Evolutionary conservation across 352 stramenopile genomes (phyloP).

Genomic region (Globisporangium uncinulatum): DNA sequence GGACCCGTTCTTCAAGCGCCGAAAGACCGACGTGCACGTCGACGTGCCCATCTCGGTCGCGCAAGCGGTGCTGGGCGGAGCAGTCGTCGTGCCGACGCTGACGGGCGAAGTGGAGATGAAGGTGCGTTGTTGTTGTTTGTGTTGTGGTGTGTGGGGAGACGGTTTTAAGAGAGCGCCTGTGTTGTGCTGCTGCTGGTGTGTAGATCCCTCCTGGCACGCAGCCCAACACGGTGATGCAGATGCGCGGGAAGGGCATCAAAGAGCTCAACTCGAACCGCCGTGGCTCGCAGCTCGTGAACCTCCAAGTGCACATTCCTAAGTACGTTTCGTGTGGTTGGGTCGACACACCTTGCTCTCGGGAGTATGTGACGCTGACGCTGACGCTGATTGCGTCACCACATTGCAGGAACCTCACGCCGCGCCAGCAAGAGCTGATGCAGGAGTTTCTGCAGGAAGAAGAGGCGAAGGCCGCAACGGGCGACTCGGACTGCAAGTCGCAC

Average conservation of each 20-base stretch:
- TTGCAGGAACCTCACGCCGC: slow-evolving; percentile 79
- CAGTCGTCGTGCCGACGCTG: slow-evolving; percentile 95
- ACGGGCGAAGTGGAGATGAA: slow-evolving; percentile 97
- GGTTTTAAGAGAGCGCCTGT: not conserved
- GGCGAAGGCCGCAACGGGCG: slow-evolving; percentile 53
- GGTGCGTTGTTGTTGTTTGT: slow-evolving; percentile 27
- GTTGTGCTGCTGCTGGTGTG: not conserved
- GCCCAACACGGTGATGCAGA: slow-evolving; percentile 94
- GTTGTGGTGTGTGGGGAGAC: not conserved
- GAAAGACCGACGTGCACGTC: slow-evolving; percentile 93
- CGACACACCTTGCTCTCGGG: not conserved
- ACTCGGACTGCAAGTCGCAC: slow-evolving; percentile 77
- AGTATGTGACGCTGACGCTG: slow-evolving; percentile 4
- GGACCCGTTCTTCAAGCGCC: slow-evolving; percentile 95
- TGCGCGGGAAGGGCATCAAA: slow-evolving; percentile 96
- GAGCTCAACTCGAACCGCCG: slow-evolving; percentile 89
- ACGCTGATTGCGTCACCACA: slow-evolving; percentile 6
- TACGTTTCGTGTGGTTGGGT: slow-evolving; percentile 25
- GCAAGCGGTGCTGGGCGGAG: slow-evolving; percentile 91
- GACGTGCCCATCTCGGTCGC: slow-evolving; percentile 92
- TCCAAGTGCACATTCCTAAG: slow-evolving; percentile 95
- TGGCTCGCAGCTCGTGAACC: slow-evolving; percentile 96
- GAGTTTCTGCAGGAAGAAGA: slow-evolving; percentile 92
- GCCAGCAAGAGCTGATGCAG: slow-evolving; percentile 94
- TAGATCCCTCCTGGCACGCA: slow-evolving; percentile 92